Conservation (phyloP, 805 yeast genomes). For the Lipomyces spencermartinsiae region DNA sequence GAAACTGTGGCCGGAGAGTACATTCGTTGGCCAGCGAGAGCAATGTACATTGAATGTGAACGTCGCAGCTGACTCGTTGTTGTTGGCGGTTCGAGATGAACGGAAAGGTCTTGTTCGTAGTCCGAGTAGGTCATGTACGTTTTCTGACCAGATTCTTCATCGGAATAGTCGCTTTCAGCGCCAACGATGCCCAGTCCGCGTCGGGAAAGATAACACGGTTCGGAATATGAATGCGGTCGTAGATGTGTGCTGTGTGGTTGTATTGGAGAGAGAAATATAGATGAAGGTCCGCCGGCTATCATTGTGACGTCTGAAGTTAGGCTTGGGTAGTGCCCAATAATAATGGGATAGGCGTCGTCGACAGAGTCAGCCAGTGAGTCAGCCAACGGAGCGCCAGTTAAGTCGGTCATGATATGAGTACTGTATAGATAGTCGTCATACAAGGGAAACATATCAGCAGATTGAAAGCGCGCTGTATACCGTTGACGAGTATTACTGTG, state of each 20-base stretch:
- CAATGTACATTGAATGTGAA: conserved; percentile 10
- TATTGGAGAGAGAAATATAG: background rate
- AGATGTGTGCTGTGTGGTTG: background rate
- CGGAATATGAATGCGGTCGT: background rate
- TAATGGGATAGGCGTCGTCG: too few species aligned
- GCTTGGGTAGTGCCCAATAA: background rate
- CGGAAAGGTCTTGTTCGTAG: conserved; percentile 12
- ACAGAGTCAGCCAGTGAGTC: background rate
- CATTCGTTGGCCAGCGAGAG: background rate
- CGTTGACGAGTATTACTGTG: background rate
- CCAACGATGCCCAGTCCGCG: background rate
- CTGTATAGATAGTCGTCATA: background rate
- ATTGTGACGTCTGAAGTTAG: too few species aligned
- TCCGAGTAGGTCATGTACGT: background rate
- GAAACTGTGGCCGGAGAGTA: background rate
- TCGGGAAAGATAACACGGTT: background rate
- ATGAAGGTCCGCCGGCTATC: too few species aligned
- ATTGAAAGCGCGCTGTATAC: background rate
- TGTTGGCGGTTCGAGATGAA: conserved; percentile 12
- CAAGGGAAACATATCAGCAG: background rate
- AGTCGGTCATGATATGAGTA: background rate
- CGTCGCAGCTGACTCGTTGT: conserved; percentile 13
- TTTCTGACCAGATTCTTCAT: background rate
- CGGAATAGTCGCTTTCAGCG: background rate
- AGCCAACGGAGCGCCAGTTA: background rate